These are phyloP conservation scores for Globisporangium spinosum DNA, from an alignment of 352 stramenopile species.

Conservation along the genomic window DNA sequence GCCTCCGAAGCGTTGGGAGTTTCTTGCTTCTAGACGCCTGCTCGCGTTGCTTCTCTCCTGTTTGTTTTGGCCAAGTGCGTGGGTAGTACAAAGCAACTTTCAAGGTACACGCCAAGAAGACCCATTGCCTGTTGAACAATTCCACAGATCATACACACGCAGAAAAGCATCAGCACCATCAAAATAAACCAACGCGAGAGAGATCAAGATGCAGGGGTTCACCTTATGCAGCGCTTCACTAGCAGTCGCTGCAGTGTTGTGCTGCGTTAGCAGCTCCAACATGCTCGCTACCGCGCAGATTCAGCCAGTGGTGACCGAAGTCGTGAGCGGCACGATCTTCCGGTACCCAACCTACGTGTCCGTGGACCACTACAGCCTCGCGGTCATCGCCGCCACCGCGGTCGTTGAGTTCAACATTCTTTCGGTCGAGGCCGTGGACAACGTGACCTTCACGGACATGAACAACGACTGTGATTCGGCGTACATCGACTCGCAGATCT, in stretches of 20 bases:
- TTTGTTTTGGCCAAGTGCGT: neutral
- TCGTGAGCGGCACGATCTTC: conserved; percentile 54
- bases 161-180: neutral
- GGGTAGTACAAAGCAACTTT: neutral
- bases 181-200: neutral
- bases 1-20: neutral
- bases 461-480: conserved; percentile 71
- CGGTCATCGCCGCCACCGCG: conserved; percentile 31
- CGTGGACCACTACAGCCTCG: conserved; percentile 59
- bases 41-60: neutral
- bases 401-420: conserved; percentile 66
- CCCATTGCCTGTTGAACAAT: neutral
- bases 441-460: conserved; percentile 49
- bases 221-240: neutral
- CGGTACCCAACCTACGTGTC: conserved; percentile 42
- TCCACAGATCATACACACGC: neutral
- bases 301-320: conserved; percentile 33
- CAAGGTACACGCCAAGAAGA: neutral
- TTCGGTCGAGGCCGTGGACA: conserved; percentile 55
- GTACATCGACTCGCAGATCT: conserved; percentile 66
- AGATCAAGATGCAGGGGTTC: neutral
- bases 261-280: neutral
- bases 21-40: neutral
- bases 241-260: neutral
- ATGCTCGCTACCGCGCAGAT: conserved; percentile 5